phyloP scores from a whole-genome alignment of 225 moss, liverwort and hornwort genomes.

The Neckera pumila region DNA sequence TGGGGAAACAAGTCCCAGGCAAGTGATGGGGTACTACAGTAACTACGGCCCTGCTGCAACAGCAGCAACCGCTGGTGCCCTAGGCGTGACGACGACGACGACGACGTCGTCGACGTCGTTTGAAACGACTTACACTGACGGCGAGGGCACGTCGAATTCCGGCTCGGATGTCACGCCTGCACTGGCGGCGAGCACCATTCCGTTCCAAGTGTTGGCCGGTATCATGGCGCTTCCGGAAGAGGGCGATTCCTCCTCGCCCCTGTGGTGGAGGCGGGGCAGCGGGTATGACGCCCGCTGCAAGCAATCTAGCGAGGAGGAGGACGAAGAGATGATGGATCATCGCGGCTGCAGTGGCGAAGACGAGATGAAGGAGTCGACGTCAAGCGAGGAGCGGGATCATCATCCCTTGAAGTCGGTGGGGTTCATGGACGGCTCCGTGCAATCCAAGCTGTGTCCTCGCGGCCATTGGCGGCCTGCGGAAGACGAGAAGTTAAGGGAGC shows the following conservation, averaged over 20 bases:
- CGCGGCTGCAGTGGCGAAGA: slow-evolving; percentile 33
- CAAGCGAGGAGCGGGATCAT: slow-evolving; percentile 56
- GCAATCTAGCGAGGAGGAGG: slow-evolving; percentile 36
- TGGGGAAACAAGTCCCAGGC: background rate
- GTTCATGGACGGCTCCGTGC: slow-evolving; percentile 52
- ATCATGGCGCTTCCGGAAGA: background rate
- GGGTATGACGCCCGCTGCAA: background rate
- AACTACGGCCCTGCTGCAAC: background rate
- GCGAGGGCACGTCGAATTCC: slow-evolving; percentile 41
- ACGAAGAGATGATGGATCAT: slow-evolving; percentile 1
- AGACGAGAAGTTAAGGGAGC: slow-evolving; percentile 87
- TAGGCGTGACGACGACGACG: background rate
- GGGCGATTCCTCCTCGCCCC: background rate
- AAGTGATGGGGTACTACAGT: background rate
- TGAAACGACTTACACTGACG: slow-evolving; percentile 23
- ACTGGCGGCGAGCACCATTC: slow-evolving; percentile 13
- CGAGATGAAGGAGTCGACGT: slow-evolving; percentile 74
- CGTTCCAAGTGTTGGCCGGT: slow-evolving; percentile 25
- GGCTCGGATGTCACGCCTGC: slow-evolving; percentile 19
- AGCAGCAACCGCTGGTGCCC: background rate
- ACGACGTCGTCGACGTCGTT: slow-evolving; percentile 8
- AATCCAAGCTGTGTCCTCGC: slow-evolving; percentile 83
- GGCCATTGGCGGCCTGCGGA: slow-evolving; percentile 97
- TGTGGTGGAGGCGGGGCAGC: slow-evolving; percentile 18
- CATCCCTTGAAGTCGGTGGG: slow-evolving; percentile 11